These are phyloP conservation scores for Ceratocystis harringtonii DNA, from an alignment of 2,329 filamentous ascomycete genomes.

Conservation along the genomic window DNA sequence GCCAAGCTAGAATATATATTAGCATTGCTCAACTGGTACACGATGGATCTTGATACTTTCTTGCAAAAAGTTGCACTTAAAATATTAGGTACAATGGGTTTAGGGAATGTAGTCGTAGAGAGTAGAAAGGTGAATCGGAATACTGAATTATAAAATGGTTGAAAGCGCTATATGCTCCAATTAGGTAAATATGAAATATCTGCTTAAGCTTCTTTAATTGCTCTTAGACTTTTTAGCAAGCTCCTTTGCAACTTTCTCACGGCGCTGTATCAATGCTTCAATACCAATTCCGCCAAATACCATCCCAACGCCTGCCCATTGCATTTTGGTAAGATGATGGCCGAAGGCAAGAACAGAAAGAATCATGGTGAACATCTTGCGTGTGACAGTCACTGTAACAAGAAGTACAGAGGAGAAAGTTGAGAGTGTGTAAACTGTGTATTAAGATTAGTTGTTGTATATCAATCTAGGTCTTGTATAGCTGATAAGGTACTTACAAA, in stretches of 20 bases:
- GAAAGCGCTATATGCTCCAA: no score
- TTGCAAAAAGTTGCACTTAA: no score
- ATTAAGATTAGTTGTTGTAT: slow-evolving; percentile 18
- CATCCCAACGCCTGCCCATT: slow-evolving; percentile 81
- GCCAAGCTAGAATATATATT: no score
- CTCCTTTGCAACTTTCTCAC: slow-evolving; percentile 73
- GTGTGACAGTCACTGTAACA: slow-evolving; percentile 90
- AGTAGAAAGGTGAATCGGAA: no score
- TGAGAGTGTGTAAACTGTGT: slow-evolving; percentile 68
- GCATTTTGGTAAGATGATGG: slow-evolving; percentile 70
- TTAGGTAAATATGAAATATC: not conserved
- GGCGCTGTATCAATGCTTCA: slow-evolving; percentile 65
- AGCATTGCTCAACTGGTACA: no score
- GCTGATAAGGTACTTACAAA: slow-evolving; percentile 43
- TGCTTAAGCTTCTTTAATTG: not conserved
- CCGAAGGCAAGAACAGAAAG: slow-evolving; percentile 90
- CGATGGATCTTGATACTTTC: no score
- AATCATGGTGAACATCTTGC: slow-evolving; percentile 99
- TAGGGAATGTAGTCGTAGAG: no score
- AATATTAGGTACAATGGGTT: no score
- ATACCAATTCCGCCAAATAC: slow-evolving; percentile 94
- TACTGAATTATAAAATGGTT: no score
- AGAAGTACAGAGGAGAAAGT: slow-evolving; percentile 84
- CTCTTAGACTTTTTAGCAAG: slow-evolving; percentile 35
- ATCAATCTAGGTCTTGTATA: not conserved